Evolutionary conservation across 495 filamentous ascomycete genomes (phyloP).

Genomic region (Parathielavia hyrcaniae): DNA sequence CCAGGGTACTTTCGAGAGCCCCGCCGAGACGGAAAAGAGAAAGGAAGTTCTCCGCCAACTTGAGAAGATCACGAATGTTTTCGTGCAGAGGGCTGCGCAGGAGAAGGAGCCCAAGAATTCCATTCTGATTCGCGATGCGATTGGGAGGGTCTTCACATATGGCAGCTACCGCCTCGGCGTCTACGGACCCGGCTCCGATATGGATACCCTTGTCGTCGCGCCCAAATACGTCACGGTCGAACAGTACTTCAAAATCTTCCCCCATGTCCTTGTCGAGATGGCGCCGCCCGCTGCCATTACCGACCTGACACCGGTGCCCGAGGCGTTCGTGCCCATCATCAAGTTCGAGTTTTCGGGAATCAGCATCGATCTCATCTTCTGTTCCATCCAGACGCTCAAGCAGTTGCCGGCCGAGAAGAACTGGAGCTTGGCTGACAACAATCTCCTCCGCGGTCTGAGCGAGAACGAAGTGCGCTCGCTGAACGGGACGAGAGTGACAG

Average conservation of each 20-base stretch:
- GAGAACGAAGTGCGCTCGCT: slow-evolving; percentile 80
- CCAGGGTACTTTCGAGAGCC: slow-evolving; percentile 85
- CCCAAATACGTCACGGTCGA: slow-evolving; percentile 79
- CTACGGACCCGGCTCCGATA: slow-evolving; percentile 93
- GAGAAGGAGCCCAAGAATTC: slow-evolving; percentile 69
- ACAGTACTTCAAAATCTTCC: slow-evolving; percentile 88
- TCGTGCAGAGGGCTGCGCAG: slow-evolving; percentile 69
- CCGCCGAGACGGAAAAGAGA: slow-evolving; percentile 66
- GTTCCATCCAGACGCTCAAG: slow-evolving; percentile 60
- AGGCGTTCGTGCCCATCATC: slow-evolving; percentile 92
- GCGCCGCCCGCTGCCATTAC: slow-evolving; percentile 68
- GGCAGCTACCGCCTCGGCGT: slow-evolving; percentile 92
- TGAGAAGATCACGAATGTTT: slow-evolving; percentile 72
- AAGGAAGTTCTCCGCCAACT: slow-evolving; percentile 57
- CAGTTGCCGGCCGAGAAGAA: slow-evolving; percentile 63
- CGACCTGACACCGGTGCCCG: slow-evolving; percentile 78
- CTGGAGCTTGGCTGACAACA: slow-evolving; percentile 67
- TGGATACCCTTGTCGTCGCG: slow-evolving; percentile 87
- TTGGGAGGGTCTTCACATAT: slow-evolving; percentile 88
- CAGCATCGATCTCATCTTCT: slow-evolving; percentile 92
- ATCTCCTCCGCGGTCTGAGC: slow-evolving; percentile 75
- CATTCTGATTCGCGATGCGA: slow-evolving; percentile 67
- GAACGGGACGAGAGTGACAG: slow-evolving; percentile 88
- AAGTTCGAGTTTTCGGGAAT: slow-evolving; percentile 87
- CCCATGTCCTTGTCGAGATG: slow-evolving; percentile 64